Base-by-base conservation (phyloP, 2,329 filamentous ascomycete species). In the Bipolaris victoriae region DNA sequence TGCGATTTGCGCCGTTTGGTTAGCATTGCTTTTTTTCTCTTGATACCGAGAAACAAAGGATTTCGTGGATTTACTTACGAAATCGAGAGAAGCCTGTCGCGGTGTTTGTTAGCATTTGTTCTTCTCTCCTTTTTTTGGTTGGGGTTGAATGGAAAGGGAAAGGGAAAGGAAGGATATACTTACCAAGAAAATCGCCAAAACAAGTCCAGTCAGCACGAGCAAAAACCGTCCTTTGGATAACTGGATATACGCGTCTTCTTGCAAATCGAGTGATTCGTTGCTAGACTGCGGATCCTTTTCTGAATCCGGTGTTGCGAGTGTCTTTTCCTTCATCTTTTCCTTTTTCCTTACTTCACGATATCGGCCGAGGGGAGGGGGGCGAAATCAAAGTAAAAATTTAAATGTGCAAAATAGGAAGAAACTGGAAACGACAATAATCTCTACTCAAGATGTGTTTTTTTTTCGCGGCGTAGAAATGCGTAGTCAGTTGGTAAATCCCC, bases 151-250 rank as follows among this genome's bases (percentile, higher is more conserved):
- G 3, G 6, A 15, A 26, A 41, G 5, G 18, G 10, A 10, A 7
- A 7, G n/a, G 36, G 7, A 11, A 10, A n/a, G 11, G 29, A 10
- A n/a, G 11, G 29, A 4, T 15, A 2, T 31, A 43, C 52, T 55
- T 45, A 55, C 46, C 0, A 55, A 31, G 16, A 55, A 55, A n/a
- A 55, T 55, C 9, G 52, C 52, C 15, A 55, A 35, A 11, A 55
- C 39, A 7, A 55, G 46, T 1, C 52, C 52, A 5, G 39, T 16
- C 1, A 55, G 52, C 5, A 55, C 52, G 5, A 55, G 37, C 10
- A 55, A 1, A 10, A 55, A 55, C 5, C 31, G 46, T 10, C 35
- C 24, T n/a, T 22, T 50, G 2, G 46, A 44, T 15, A 55, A 26
- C 39, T 50, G 37, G 4, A 55, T 55, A 22, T 43, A 31, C n/a